phyloP scores from a whole-genome alignment of 495 filamentous ascomycete species.

The Copromyces sp. region DNA sequence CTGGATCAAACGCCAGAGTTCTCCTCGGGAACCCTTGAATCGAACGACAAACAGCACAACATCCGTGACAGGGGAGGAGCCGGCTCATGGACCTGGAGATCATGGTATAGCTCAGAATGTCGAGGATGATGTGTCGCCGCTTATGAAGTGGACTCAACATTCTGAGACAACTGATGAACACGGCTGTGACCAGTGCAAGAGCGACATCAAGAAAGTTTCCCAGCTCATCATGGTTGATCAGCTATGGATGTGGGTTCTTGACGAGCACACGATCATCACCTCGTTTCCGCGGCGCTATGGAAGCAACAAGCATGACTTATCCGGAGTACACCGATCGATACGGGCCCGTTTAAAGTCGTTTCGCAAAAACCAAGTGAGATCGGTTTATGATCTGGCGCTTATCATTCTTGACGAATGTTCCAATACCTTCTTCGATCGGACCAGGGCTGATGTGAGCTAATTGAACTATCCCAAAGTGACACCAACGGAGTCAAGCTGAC shows the following conservation, averaged over 20 bases:
- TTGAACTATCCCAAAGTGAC: not conserved
- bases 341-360: constrained; percentile 17
- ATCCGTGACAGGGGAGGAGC: fast-evolving
- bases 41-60: not conserved
- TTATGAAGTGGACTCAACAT: constrained; percentile 12
- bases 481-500: not conserved
- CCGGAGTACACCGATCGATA: constrained; percentile 55
- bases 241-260: constrained; percentile 65
- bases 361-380: constrained; percentile 49
- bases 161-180: not conserved
- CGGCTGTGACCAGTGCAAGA: constrained; percentile 18
- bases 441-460: constrained; percentile 32
- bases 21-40: not conserved
- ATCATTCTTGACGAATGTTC: constrained; percentile 57
- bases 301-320: constrained; percentile 54
- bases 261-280: constrained; percentile 54
- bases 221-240: constrained; percentile 70
- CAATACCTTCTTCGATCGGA: constrained; percentile 52
- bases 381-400: constrained; percentile 55
- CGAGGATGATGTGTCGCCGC: not conserved
- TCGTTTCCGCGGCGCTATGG: constrained; percentile 59
- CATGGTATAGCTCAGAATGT: not conserved
- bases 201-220: constrained; percentile 36
- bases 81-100: not conserved
- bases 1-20: not conserved